Evolutionary conservation across 169 alveolate genomes (phyloP).

Genomic region (Eimeria acervulina): DNA sequence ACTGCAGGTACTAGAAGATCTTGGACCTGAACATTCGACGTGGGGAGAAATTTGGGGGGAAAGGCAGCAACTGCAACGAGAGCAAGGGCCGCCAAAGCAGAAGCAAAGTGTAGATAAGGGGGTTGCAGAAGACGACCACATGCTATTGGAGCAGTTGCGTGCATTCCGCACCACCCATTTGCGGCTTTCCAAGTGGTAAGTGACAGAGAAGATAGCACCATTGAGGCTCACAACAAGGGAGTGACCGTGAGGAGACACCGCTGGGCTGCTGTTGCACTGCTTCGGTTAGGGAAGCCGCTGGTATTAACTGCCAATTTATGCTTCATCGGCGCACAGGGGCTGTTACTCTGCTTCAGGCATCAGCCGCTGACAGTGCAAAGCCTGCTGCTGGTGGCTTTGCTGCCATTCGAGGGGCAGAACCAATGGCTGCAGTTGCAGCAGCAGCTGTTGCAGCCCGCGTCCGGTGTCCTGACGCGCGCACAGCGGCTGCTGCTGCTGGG

Average conservation of each 20-base stretch:
- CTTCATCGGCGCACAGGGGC: not conserved
- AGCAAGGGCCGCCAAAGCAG: not conserved
- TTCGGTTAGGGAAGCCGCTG: not conserved
- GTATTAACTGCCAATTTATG: not conserved
- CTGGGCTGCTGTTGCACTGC: not conserved
- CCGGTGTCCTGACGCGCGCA: slow-evolving; percentile 57
- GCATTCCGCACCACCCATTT: slow-evolving; percentile 65
- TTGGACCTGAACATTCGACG: slow-evolving; percentile 11
- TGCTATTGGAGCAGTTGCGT: slow-evolving; percentile 34
- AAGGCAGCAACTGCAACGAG: not conserved
- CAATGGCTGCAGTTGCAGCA: slow-evolving; percentile 77
- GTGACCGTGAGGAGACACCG: not conserved
- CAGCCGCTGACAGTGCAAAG: slow-evolving; percentile 57
- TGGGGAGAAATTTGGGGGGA: not conserved
- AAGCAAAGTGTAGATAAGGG: not conserved
- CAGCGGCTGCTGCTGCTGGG: slow-evolving; percentile 78
- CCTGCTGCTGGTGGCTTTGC: slow-evolving; percentile 57
- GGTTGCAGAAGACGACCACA: not conserved
- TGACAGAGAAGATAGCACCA: not conserved
- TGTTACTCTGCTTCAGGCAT: slow-evolving; percentile 49
- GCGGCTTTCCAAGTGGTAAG: slow-evolving; percentile 80
- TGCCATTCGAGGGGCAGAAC: slow-evolving; percentile 72
- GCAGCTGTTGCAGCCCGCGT: slow-evolving; percentile 69
- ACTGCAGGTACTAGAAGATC: slow-evolving; percentile 40
- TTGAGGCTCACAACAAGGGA: not conserved